Conservation (phyloP, 495 filamentous ascomycete genomes). For the Delitschia confertaspora region DNA sequence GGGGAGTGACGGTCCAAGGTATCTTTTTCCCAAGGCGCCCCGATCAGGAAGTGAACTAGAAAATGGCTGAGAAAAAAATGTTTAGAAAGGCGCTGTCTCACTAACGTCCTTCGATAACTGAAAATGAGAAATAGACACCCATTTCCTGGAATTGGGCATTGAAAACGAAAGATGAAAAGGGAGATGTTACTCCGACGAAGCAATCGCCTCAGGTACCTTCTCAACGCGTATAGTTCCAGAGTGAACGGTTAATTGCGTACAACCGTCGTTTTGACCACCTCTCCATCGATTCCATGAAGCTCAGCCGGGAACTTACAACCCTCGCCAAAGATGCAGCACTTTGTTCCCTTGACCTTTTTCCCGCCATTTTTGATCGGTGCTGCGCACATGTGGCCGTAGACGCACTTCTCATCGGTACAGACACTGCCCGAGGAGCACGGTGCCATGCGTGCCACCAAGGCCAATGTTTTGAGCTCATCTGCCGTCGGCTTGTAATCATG, state of each 20-base stretch:
- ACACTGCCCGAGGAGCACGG: slow-evolving; percentile 66
- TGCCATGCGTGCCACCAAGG: slow-evolving; percentile 65
- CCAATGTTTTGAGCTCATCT: slow-evolving; percentile 58
- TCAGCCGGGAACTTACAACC: slow-evolving; percentile 30
- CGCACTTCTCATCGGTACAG: slow-evolving; percentile 69
- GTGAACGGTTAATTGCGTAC: slow-evolving; percentile 16
- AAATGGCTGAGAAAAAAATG: too few relatives aligned
- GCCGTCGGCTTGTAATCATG: slow-evolving; percentile 62
- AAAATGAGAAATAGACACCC: too few relatives aligned
- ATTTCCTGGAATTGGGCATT: too few relatives aligned
- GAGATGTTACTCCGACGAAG: too few relatives aligned
- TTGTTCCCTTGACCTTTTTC: slow-evolving; percentile 17
- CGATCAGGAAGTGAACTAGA: too few relatives aligned
- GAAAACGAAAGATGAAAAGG: too few relatives aligned
- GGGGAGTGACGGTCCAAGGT: too few relatives aligned
- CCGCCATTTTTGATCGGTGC: slow-evolving; percentile 19
- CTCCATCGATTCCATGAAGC: slow-evolving; percentile 32
- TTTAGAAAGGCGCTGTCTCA: too few relatives aligned
- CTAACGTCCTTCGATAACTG: too few relatives aligned
- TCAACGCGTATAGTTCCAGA: too few relatives aligned
- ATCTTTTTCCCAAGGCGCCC: too few relatives aligned
- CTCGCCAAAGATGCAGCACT: slow-evolving; percentile 31
- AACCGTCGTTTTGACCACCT: slow-evolving; percentile 21
- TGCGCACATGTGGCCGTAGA: slow-evolving; percentile 60
- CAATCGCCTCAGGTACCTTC: too few relatives aligned